phyloP scores from a whole-genome alignment of 2,329 filamentous ascomycete species.

The Periconia digitata region DNA sequence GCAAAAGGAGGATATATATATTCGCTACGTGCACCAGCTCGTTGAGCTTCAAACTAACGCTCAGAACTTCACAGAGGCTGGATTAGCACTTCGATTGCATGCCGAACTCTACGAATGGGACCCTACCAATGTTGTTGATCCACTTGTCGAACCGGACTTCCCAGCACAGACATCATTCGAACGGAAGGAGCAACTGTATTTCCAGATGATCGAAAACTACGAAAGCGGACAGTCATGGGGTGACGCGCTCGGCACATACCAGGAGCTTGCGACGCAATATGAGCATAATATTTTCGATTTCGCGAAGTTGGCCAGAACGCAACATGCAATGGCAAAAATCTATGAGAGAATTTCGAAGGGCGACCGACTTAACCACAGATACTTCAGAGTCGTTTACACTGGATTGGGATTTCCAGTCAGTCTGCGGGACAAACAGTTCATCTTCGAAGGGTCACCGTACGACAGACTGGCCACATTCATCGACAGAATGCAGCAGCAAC shows the following conservation, averaged over 20 bases:
- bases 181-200: constrained; percentile 87
- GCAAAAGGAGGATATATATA: constrained; percentile 95
- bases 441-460: constrained; percentile 78
- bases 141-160: constrained; percentile 73
- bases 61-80: constrained; percentile 82
- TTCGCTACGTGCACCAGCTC: constrained; percentile 92
- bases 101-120: constrained; percentile 95
- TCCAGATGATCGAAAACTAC: constrained; percentile 91
- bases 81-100: constrained; percentile 83
- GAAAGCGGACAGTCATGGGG: constrained; percentile 95
- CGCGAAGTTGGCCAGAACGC: constrained; percentile 82
- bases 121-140: constrained; percentile 64
- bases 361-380: constrained; percentile 75
- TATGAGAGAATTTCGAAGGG: constrained; percentile 87
- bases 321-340: constrained; percentile 87
- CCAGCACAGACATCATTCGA: constrained; percentile 86
- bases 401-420: constrained; percentile 83
- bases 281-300: constrained; percentile 90
- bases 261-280: constrained; percentile 89
- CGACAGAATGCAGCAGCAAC: constrained; percentile 88
- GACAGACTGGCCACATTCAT: constrained; percentile 82
- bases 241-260: constrained; percentile 82
- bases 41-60: constrained; percentile 74
- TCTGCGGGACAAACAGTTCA: constrained; percentile 85
- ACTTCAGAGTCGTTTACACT: constrained; percentile 88